These are phyloP conservation scores for Phaeosphaeria sp. DNA, from an alignment of 2,329 filamentous ascomycete genomes.

Conservation along the genomic window DNA sequence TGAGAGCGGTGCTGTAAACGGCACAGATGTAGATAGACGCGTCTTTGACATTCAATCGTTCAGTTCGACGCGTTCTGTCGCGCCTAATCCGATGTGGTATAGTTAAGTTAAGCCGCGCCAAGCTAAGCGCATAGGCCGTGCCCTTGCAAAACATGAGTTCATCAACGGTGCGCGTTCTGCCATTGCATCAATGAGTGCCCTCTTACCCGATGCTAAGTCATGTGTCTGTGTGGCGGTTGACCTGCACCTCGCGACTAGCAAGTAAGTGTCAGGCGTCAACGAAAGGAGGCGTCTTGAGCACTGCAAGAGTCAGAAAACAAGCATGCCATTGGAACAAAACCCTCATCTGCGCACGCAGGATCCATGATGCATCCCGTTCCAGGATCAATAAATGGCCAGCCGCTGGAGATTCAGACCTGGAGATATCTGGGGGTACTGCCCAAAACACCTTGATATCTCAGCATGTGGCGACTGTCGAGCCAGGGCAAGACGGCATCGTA, in stretches of 20 bases:
- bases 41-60: neutral
- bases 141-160: neutral
- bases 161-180: neutral
- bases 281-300: neutral
- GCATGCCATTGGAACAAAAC: neutral
- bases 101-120: neutral
- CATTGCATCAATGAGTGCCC: neutral
- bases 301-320: neutral
- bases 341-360: neutral
- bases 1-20: conserved; percentile 28
- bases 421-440: neutral
- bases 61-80: neutral
- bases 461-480: neutral
- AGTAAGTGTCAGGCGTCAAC: neutral
- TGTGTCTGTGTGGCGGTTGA: neutral
- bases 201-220: neutral
- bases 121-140: neutral
- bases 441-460: neutral
- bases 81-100: neutral
- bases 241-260: neutral
- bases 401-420: neutral
- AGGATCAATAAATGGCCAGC: neutral
- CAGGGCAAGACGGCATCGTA: neutral
- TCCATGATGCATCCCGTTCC: neutral
- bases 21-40: neutral